These are phyloP conservation scores for Amphirosellinia nigrospora DNA, from an alignment of 495 filamentous ascomycete species.

Conservation along the genomic window DNA sequence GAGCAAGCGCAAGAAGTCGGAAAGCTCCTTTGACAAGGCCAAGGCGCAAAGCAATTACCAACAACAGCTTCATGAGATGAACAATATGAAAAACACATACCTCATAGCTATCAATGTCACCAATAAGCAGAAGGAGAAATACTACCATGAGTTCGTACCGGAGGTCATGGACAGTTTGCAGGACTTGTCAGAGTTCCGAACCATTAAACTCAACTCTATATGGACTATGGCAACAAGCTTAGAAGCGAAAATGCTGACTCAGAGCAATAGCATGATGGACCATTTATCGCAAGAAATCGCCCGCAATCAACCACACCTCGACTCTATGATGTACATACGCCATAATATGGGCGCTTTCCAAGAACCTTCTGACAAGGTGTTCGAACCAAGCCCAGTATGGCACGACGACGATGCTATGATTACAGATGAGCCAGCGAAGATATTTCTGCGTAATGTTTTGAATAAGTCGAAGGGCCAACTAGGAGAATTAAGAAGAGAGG, in stretches of 20 bases:
- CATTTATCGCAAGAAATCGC: slow-evolving; percentile 81
- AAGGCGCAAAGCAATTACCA: slow-evolving; percentile 92
- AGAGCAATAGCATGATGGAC: slow-evolving; percentile 71
- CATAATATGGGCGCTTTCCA: slow-evolving; percentile 84
- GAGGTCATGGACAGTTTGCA: slow-evolving; percentile 90
- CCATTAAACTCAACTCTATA: slow-evolving; percentile 78
- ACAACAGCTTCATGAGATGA: slow-evolving; percentile 90
- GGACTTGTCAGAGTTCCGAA: slow-evolving; percentile 88
- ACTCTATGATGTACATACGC: slow-evolving; percentile 95
- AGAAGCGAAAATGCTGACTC: slow-evolving; percentile 74
- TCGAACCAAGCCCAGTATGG: slow-evolving; percentile 97
- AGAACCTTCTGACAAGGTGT: slow-evolving; percentile 81
- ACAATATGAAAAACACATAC: slow-evolving; percentile 98
- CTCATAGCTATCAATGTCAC: slow-evolving; percentile 93
- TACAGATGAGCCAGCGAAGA: slow-evolving; percentile 81
- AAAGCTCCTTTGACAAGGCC: slow-evolving; percentile 82
- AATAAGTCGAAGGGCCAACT: slow-evolving; percentile 86
- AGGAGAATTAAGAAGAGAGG: slow-evolving; percentile 76
- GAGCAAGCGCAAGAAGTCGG: slow-evolving; percentile 89
- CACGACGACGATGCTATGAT: slow-evolving; percentile 88
- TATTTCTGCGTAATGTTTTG: slow-evolving; percentile 89
- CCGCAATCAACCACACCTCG: slow-evolving; percentile 84
- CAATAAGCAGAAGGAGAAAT: slow-evolving; percentile 94
- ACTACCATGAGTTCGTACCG: slow-evolving; percentile 95
- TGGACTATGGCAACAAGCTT: slow-evolving; percentile 82